A percentile compares a stretch with the other conserved stretches of the same genome.
Conservation (phyloP, 2,329 filamentous ascomycete species). For the Clonostachys byssicola region DNA sequence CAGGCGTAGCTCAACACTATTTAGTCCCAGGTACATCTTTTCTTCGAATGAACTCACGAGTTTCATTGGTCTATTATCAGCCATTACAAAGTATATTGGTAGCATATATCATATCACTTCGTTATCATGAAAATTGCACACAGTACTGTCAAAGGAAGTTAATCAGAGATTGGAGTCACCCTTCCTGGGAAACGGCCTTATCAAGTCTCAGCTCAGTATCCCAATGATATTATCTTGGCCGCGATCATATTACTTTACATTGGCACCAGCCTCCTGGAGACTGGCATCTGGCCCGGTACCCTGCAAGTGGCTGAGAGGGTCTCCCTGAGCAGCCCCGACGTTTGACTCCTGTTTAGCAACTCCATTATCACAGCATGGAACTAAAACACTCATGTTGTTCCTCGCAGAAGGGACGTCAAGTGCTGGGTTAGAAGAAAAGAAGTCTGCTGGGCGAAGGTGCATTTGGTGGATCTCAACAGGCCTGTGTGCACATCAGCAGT, state of each 20-base stretch:
- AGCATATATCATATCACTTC: no score
- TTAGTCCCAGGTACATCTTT: no score
- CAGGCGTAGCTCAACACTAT: no score
- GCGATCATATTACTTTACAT: slow-evolving; percentile 3
- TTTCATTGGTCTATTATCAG: no score
- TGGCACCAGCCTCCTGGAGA: slow-evolving; percentile 1
- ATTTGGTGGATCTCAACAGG: slow-evolving; percentile 42
- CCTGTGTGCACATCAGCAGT: slow-evolving; percentile 18
- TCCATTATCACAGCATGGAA: slow-evolving; percentile 22
- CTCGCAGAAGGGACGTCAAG: slow-evolving; percentile 30
- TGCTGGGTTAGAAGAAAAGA: slow-evolving; percentile 39
- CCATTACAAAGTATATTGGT: no score
- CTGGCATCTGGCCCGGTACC: slow-evolving; percentile 14
- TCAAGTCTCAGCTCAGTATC: slow-evolving; percentile 2
- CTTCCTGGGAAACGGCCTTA: no score
- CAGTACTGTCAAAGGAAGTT: no score
- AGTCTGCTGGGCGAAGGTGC: slow-evolving; percentile 37
- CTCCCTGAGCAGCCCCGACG: slow-evolving; percentile 16
- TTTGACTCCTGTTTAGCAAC: slow-evolving; percentile 2
- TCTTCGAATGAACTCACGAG: no score
- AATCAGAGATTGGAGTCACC: no score
- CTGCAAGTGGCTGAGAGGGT: slow-evolving; percentile 24
- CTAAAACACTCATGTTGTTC: slow-evolving; percentile 34
- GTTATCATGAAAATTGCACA: no score
- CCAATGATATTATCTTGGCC: slow-evolving; percentile 1